Conservation (phyloP, 169 alveolate species). For the Eimeria sp. region DNA sequence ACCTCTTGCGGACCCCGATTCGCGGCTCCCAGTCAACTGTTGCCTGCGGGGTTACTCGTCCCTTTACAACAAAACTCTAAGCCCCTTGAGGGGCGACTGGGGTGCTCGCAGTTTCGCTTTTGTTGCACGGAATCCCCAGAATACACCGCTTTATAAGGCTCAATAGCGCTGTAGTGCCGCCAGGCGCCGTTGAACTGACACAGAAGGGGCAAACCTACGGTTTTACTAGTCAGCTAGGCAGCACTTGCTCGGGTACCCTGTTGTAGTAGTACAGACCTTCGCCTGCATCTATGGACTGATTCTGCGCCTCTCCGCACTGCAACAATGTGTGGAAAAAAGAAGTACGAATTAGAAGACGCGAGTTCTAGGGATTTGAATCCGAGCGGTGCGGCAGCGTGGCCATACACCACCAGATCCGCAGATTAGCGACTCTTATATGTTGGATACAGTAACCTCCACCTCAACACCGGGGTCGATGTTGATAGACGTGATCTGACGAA, state of each 20-base stretch:
- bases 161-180: neutral
- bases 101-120: neutral
- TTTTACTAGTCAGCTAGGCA: no score
- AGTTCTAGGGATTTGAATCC: neutral
- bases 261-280: neutral
- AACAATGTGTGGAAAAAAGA: neutral
- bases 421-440: constrained; percentile 78
- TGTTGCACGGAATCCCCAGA: neutral
- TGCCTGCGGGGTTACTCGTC: constrained; percentile 1
- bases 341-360: constrained; percentile 10
- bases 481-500: constrained; percentile 98
- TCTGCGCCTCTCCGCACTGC: neutral
- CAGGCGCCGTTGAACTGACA: neutral
- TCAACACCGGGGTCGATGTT: constrained; percentile 98
- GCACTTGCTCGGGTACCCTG: no score
- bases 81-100: constrained; percentile 11
- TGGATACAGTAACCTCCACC: constrained; percentile 97
- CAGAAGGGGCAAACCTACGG: no score
- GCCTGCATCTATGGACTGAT: neutral
- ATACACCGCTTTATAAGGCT: neutral
- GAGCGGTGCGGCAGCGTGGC: constrained; percentile 19
- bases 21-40: constrained; percentile 32
- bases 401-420: constrained; percentile 5
- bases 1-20: constrained; percentile 46
- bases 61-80: neutral